These are phyloP conservation scores for Viola pubescens DNA, from an alignment of 441 rosid genomes.

Conservation along the genomic window DNA sequence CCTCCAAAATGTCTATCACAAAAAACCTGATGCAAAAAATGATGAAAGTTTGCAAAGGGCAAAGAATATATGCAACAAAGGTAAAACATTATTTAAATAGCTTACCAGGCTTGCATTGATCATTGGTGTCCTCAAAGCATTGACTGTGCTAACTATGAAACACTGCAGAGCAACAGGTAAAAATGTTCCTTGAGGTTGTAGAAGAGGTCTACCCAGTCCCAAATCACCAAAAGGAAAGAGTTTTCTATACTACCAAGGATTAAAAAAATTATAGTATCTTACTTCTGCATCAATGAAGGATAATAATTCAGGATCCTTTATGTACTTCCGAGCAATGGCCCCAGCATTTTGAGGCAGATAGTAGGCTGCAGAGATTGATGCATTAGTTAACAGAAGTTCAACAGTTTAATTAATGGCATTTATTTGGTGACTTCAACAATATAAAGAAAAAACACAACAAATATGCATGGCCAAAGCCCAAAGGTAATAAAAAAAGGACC, in stretches of 20 bases:
- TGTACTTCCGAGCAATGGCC: constrained; percentile 75
- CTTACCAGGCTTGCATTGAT: constrained; percentile 93
- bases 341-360: constrained; percentile 90
- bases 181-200: constrained; percentile 8
- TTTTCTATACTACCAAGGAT: constrained; percentile 8
- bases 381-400: constrained; percentile 2
- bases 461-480: neutral
- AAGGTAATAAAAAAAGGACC: neutral
- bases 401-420: neutral
- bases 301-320: constrained; percentile 73
- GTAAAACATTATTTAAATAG: constrained; percentile 12
- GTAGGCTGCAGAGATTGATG: constrained; percentile 47
- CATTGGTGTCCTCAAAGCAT: constrained; percentile 89
- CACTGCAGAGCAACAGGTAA: constrained; percentile 49
- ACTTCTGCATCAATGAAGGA: constrained; percentile 98
- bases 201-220: neutral
- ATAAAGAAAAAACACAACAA: neutral
- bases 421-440: neutral
- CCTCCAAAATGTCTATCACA: constrained; percentile 99
- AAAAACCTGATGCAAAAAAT: constrained; percentile 52
- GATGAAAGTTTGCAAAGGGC: constrained; percentile 6
- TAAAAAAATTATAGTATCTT: constrained; percentile 13
- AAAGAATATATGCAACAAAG: constrained; percentile 4
- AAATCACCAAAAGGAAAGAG: constrained; percentile 1
- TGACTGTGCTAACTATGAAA: constrained; percentile 91